Conservation (phyloP, 2,329 filamentous ascomycete species). For the Shiraia sp. region DNA sequence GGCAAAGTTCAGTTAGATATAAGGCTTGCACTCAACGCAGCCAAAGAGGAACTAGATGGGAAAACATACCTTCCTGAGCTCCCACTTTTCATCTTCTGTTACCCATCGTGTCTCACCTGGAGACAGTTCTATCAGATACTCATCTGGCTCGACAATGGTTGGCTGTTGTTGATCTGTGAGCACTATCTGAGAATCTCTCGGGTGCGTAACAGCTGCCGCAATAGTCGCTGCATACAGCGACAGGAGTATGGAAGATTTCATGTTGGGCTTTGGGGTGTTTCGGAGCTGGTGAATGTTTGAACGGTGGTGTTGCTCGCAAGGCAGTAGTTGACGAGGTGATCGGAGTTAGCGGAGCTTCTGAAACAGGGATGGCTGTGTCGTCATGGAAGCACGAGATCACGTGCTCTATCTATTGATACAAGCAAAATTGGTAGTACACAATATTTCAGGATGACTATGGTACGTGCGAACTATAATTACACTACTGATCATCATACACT, state of each 20-base stretch:
- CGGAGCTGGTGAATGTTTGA: constrained; percentile 7
- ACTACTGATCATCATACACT: no score
- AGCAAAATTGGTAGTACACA: no score
- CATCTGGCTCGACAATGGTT: constrained; percentile 34
- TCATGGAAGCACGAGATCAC: constrained; percentile 11
- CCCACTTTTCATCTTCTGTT: constrained; percentile 95
- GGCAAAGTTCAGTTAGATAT: neutral
- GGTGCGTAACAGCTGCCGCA: constrained; percentile 30
- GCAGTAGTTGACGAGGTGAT: constrained; percentile 28
- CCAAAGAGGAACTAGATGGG: no score
- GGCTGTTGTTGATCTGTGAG: constrained; percentile 34
- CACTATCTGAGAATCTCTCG: constrained; percentile 31
- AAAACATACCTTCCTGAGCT: constrained; percentile 72
- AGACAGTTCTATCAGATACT: constrained; percentile 75
- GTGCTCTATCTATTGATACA: neutral
- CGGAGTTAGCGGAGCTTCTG: constrained; percentile 20
- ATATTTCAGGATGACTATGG: no score
- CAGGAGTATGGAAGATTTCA: constrained; percentile 41
- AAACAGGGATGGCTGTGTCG: constrained; percentile 8
- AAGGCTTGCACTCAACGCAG: no score
- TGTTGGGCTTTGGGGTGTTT: constrained; percentile 15
- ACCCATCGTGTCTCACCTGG: constrained; percentile 84
- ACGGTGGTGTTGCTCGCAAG: constrained; percentile 7
- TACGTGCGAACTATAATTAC: no score
- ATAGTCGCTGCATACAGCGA: constrained; percentile 37